These are phyloP conservation scores for Aureobasidium sp. DNA, from an alignment of 2,329 filamentous ascomycete genomes.

Conservation along the genomic window DNA sequence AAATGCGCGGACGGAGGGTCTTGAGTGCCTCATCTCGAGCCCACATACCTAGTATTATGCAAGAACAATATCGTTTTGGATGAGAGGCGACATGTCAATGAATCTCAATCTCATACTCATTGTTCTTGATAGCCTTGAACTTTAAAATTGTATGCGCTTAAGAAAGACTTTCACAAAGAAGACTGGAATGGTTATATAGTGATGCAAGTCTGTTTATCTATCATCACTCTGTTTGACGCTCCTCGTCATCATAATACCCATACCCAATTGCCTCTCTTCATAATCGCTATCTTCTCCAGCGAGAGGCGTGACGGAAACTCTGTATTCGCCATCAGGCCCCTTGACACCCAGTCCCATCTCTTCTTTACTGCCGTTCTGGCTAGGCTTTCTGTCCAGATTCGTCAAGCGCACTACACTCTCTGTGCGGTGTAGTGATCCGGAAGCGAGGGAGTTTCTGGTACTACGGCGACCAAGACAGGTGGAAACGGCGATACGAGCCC, in stretches of 20 bases:
- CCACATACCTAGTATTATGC: no score
- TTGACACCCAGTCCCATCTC: neutral
- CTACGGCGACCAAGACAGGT: neutral
- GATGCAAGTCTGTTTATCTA: neutral
- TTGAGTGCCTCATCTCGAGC: no score
- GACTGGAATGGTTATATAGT: neutral
- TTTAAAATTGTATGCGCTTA: no score
- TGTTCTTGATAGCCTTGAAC: no score
- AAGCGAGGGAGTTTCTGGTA: neutral
- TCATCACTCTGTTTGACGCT: conserved; percentile 3
- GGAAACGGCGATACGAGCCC: neutral
- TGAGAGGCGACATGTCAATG: no score
- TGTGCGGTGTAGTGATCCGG: neutral
- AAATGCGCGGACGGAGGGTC: no score
- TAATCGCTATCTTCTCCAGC: neutral
- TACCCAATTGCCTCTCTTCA: neutral
- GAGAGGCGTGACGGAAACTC: neutral
- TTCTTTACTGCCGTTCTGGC: neutral
- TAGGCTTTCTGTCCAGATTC: neutral
- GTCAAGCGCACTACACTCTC: conserved; percentile 8
- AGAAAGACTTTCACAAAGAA: no score
- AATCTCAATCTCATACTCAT: no score
- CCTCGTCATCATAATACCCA: conserved; percentile 6
- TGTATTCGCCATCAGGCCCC: neutral
- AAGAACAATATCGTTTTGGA: no score